Evolutionary conservation across 441 rosid species (phyloP), one percentile per base, ranked within the genome.

Genomic region (Pelargonium citronellum): DNA sequence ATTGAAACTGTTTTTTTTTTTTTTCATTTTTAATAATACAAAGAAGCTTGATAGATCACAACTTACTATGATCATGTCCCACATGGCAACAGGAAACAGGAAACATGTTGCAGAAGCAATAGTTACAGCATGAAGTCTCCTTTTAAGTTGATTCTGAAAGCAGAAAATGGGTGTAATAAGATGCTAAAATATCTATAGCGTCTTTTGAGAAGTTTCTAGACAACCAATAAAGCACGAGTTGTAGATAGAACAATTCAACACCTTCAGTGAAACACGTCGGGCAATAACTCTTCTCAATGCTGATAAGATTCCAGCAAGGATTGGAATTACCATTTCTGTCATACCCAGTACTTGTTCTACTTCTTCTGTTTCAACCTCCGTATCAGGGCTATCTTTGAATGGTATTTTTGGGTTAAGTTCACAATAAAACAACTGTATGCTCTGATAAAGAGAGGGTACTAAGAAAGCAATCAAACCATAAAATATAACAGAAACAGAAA

Each of bases 61-160:
- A 81, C 97, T 89, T 87, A 91, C 99, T 11, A 81, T 79, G 75
- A 94, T 83, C 75, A 87, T 83, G 84, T 91, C 94, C 97, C 99
- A 94, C 96, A 94, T 94, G 70, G 97, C 99, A 66, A 87, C 87
- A 22, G 99, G 99, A 85, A 94, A 91, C 69, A 94, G 76, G 68
- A 91, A 89, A 75, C 96, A 91, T 13, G 99, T 85, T 58, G 97
- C 92, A 30, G 96, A 87, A 73, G 96, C 79, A 69, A 94, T 81
- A 67, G 90, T 91, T 79, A 90, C 83, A 11, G 95, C 96, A 83
- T 94, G 87, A 20, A 94, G 94, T 70, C 97, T 83, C 82, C 89
- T 90, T 82, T 89, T 94, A 63, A 86, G 87, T 83, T 88, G 97
- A 83, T 87, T 89, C 97, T 94, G 81, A 64, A 64, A 49, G 60